Percentiles rank a stretch among this genome's conserved stretches.
Conservation (phyloP, 192 early-diverging fungal species). For the Coemansia sp. region DNA sequence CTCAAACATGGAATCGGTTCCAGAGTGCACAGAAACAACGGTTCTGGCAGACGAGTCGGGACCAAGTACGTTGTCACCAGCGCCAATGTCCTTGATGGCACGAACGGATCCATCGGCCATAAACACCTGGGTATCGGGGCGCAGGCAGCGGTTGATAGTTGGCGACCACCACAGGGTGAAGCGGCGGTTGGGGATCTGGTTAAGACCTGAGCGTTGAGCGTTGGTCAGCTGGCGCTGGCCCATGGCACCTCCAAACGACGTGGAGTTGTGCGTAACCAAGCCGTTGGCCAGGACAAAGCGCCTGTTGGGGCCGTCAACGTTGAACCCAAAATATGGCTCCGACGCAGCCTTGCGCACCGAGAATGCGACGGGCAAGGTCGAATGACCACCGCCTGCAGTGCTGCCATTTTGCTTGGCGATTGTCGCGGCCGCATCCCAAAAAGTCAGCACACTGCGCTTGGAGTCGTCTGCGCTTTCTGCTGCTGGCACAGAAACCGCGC, state of each 20-base stretch:
- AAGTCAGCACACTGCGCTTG: background rate
- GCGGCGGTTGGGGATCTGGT: conserved; percentile 99
- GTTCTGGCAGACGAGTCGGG: conserved; percentile 22
- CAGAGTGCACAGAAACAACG: conserved; percentile 24
- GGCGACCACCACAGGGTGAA: conserved; percentile 99
- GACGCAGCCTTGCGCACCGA: conserved; percentile 19
- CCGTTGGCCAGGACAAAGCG: conserved; percentile 56
- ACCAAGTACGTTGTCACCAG: conserved; percentile 33
- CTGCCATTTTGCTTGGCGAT: background rate
- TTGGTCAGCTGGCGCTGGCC: conserved; percentile 98
- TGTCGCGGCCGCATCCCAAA: background rate
- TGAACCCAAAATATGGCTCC: conserved; percentile 38
- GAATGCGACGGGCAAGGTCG: conserved; percentile 8
- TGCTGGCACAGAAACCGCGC: background rate
- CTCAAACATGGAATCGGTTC: conserved; percentile 25
- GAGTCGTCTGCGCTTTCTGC: background rate
- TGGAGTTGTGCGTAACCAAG: conserved; percentile 54
- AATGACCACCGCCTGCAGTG: background rate
- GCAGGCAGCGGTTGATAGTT: conserved; percentile 83
- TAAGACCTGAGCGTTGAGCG: conserved; percentile 95
- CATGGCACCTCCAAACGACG: conserved; percentile 81
- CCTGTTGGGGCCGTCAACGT: conserved; percentile 24
- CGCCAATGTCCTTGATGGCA: conserved; percentile 15
- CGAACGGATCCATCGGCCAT: conserved; percentile 51
- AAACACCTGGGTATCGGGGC: conserved; percentile 57